phyloP scores from a whole-genome alignment of 2,329 filamentous ascomycete genomes.

The Grosmannia clavigera region DNA sequence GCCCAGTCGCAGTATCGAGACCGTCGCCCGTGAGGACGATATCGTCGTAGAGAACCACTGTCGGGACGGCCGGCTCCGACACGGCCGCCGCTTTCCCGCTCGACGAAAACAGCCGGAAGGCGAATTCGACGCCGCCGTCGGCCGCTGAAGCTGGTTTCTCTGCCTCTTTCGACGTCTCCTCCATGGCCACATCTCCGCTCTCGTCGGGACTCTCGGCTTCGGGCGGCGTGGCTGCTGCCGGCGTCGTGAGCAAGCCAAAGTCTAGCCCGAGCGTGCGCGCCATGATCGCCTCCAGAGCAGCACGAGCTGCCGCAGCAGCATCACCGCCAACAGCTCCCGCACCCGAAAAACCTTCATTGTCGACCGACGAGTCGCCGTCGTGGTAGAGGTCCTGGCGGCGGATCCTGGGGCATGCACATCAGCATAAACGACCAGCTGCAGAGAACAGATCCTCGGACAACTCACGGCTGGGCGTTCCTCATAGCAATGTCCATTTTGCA shows the following conservation, averaged over 20 bases:
- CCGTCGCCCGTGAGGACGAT: conserved; percentile 25
- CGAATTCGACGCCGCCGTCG: conserved; percentile 4
- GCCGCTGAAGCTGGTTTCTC: neutral
- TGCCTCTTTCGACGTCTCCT: neutral
- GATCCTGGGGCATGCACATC: neutral
- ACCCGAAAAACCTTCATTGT: neutral
- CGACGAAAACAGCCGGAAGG: conserved; percentile 11
- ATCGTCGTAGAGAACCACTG: conserved; percentile 34
- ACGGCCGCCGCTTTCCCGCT: neutral
- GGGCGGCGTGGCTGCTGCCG: neutral
- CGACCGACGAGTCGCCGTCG: conserved; percentile 3
- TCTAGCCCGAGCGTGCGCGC: conserved; percentile 2
- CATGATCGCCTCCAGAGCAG: conserved; percentile 11
- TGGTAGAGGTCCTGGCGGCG: conserved; percentile 9
- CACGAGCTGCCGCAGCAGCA: neutral
- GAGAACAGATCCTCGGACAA: neutral
- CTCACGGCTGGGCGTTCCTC: conserved; percentile 4
- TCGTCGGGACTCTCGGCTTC: neutral
- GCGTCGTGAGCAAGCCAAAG: neutral
- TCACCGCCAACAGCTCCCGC: neutral
- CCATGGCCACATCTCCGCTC: neutral
- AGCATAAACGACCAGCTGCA: neutral
- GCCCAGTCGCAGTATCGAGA: conserved; percentile 14
- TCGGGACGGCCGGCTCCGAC: neutral
- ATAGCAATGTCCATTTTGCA: conserved; percentile 1